Base-by-base conservation (phyloP, 75 land plant species). In the Picea sitchensis region DNA sequence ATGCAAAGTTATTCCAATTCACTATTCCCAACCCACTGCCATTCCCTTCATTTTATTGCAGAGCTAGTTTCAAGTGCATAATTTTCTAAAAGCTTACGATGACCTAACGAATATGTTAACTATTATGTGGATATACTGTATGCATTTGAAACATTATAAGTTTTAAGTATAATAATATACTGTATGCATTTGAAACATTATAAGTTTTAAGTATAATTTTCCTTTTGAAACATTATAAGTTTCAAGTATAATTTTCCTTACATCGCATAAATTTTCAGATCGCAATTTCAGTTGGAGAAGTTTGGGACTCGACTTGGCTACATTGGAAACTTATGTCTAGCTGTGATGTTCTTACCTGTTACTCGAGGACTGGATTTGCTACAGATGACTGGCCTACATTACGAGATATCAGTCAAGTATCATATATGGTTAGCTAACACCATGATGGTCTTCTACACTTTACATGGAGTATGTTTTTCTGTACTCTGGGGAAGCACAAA, bases 361-460 rank as follows among this genome's bases (percentile, higher is more conserved):
- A 68, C 92, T 38, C 85, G 98, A 61, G 92, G 93, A 32, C 76
- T 92, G 79, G 63, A 86, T 41, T 30, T 91, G 57, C 84, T 95
- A 65, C 86, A 81, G 61, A 2, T 91, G 2, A 47, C 91, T 34
- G 98, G 93, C 71, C 68, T 95, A 69, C 93, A 90, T 44, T 95
- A 93, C 79, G 98, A 95, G 78, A 85, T 86, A 68, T 88, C 98
- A 41, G 87, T 90, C 58, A 91, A 87, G 54, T 95, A 95, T 73
- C 98, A 95, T 77, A 78, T 91, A 0, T 95, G 98, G 96, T 73
- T 95, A 36, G 98, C 90, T 6, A 92, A 90, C 71, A 77, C 82
- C 31, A 78, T 85, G 86, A 82, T 93, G 79, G 20, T 78, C 2
- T 77, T 90, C 56, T 84, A 86, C 60, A 84, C 88, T 36, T 54